Conservation (phyloP, 129 eudicot species). For the Cynara cardunculus region DNA sequence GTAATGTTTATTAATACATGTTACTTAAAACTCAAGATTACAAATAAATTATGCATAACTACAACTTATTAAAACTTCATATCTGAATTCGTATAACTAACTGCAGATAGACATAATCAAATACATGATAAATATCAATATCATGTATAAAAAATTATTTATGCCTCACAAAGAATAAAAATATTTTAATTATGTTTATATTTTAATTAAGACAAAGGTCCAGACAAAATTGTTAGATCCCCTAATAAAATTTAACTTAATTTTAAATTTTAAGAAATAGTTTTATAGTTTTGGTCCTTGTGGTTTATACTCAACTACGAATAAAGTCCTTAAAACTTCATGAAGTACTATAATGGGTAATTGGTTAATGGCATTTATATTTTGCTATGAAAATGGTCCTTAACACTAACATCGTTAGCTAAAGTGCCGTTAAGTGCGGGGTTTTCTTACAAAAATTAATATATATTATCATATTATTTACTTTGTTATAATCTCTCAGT, state of each 20-base stretch:
- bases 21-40: too few relatives aligned
- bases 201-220: background rate
- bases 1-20: too few relatives aligned
- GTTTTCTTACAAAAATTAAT: background rate
- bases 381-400: background rate
- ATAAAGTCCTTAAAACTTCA: background rate
- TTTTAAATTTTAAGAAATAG: background rate
- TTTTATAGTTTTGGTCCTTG: background rate
- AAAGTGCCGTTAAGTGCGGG: too few relatives aligned
- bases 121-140: too few relatives aligned
- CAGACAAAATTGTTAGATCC: background rate
- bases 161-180: too few relatives aligned
- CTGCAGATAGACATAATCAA: too few relatives aligned
- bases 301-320: background rate
- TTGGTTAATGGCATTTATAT: background rate
- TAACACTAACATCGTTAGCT: background rate
- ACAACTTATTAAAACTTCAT: too few relatives aligned
- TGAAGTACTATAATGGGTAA: background rate
- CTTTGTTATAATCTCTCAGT: background rate
- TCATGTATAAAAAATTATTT: too few relatives aligned
- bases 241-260: background rate
- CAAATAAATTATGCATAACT: too few relatives aligned
- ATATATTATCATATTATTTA: too few relatives aligned
- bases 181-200: background rate
- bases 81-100: too few relatives aligned